Conservation (phyloP, 2,329 filamentous ascomycete genomes). For the Penicillium palitans region DNA sequence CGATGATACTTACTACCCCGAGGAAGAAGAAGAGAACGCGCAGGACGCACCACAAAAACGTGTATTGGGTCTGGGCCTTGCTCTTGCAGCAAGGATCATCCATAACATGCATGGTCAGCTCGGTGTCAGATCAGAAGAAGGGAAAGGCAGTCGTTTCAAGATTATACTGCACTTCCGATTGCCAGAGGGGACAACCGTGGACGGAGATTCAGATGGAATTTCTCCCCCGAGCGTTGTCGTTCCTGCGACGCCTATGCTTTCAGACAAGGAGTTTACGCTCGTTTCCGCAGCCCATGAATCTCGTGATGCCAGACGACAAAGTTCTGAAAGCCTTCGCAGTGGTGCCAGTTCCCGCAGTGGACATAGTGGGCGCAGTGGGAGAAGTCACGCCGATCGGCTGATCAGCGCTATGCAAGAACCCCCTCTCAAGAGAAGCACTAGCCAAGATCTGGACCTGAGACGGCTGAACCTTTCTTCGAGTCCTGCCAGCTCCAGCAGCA, state of each 20-base stretch:
- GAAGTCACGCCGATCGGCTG: constrained; percentile 43
- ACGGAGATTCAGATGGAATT: background rate
- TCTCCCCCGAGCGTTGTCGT: background rate
- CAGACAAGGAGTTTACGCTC: constrained; percentile 42
- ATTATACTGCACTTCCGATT: constrained; percentile 75
- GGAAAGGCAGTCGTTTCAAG: constrained; percentile 78
- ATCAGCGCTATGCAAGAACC: constrained; percentile 47
- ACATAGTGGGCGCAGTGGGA: constrained; percentile 25
- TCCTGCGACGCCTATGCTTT: constrained; percentile 21
- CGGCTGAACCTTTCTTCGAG: constrained; percentile 9
- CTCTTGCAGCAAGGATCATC: constrained; percentile 80
- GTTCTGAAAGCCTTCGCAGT: constrained; percentile 34
- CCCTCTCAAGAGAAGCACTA: constrained; percentile 7
- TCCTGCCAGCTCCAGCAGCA: constrained; percentile 7
- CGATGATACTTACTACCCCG: constrained; percentile 48
- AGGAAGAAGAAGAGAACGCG: constrained; percentile 30
- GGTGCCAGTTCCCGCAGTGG: constrained; percentile 31
- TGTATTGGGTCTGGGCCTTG: constrained; percentile 77
- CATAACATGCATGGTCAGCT: constrained; percentile 90
- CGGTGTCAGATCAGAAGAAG: constrained; percentile 77
- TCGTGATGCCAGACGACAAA: constrained; percentile 20
- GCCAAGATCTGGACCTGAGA: constrained; percentile 15
- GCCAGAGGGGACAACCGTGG: constrained; percentile 37
- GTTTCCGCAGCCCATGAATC: constrained; percentile 30
- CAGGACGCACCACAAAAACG: constrained; percentile 31